phyloP scores from a whole-genome alignment of 2,329 filamentous ascomycete species.

The Erysiphe neolycopersici region DNA sequence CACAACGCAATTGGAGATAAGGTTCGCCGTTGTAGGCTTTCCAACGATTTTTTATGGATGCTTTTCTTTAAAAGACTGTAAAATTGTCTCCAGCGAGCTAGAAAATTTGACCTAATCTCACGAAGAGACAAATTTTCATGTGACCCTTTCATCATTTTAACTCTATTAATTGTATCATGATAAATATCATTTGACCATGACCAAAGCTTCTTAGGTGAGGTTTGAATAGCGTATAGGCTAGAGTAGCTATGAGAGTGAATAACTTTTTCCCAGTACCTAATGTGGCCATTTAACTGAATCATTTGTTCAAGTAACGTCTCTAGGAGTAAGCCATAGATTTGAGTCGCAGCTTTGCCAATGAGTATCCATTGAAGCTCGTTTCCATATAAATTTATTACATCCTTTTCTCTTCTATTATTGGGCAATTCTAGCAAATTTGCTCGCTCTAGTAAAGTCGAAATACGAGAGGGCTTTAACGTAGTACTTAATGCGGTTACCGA shows the following conservation, averaged over 20 bases:
- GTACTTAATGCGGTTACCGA: conserved; percentile 41
- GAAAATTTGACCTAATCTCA: conserved; percentile 14
- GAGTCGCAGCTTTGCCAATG: conserved; percentile 74
- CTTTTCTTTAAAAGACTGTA: conserved; percentile 57
- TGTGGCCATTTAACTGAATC: conserved; percentile 57
- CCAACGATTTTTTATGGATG: conserved; percentile 43
- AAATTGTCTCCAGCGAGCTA: conserved; percentile 37
- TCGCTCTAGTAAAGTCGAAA: conserved; percentile 34
- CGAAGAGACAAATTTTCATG: conserved; percentile 8
- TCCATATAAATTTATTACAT: conserved; percentile 26
- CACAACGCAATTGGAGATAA: conserved; percentile 55
- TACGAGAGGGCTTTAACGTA: conserved; percentile 29
- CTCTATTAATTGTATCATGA: conserved; percentile 18
- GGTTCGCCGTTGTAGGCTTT: conserved; percentile 42
- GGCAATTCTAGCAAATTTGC: conserved; percentile 25
- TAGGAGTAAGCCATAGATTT: conserved; percentile 61
- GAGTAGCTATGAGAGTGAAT: conserved; percentile 54
- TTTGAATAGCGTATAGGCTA: conserved; percentile 65
- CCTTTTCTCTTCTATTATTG: conserved; percentile 12
- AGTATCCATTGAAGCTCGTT: conserved; percentile 74
- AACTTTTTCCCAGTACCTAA: conserved; percentile 90
- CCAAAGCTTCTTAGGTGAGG: conserved; percentile 51
- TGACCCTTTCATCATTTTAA: conserved; percentile 10
- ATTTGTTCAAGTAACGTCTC: conserved; percentile 59
- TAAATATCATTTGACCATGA: conserved; percentile 45